These are phyloP conservation scores for Schwanniomyces yamadae DNA, from an alignment of 805 yeast genomes.

Conservation along the genomic window DNA sequence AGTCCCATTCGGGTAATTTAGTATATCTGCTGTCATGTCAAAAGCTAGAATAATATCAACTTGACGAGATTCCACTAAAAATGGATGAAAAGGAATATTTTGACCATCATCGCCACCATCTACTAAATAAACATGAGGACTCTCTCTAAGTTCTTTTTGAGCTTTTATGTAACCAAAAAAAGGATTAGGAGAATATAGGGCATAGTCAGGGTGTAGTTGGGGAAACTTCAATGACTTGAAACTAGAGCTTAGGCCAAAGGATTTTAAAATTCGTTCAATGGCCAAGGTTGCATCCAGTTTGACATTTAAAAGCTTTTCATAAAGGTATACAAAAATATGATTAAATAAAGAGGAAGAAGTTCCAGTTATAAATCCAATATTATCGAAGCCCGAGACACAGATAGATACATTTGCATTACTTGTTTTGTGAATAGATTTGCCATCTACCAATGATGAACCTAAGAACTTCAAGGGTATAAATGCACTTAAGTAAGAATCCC, in stretches of 20 bases:
- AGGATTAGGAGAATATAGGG: conserved; percentile 62
- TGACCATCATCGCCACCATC: conserved; percentile 55
- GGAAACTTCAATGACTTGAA: conserved; percentile 23
- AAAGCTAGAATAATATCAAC: conserved; percentile 41
- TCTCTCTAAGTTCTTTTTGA: conserved; percentile 10
- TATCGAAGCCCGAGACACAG: conserved; percentile 57
- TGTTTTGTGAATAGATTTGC: conserved; percentile 31
- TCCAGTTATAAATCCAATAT: conserved; percentile 58
- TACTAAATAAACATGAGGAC: conserved; percentile 28
- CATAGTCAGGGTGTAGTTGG: conserved; percentile 53
- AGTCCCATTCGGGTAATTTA: conserved; percentile 62
- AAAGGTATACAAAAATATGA: conserved; percentile 48
- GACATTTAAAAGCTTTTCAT: conserved; percentile 36
- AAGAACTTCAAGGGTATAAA: conserved; percentile 52
- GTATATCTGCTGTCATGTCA: conserved; percentile 50
- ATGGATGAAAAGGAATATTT: conserved; percentile 47
- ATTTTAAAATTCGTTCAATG: conserved; percentile 34
- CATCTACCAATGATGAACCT: conserved; percentile 49
- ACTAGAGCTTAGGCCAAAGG: conserved; percentile 44
- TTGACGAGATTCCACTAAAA: conserved; percentile 32
- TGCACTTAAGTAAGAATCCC: conserved; percentile 49
- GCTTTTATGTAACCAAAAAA: conserved; percentile 35
- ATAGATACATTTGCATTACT: conserved; percentile 22
- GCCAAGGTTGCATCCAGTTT: conserved; percentile 33
- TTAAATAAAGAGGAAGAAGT: conserved; percentile 66